Evolutionary conservation across 1,139 yeast genomes (phyloP).

Genomic region (Pichia norvegensis): DNA sequence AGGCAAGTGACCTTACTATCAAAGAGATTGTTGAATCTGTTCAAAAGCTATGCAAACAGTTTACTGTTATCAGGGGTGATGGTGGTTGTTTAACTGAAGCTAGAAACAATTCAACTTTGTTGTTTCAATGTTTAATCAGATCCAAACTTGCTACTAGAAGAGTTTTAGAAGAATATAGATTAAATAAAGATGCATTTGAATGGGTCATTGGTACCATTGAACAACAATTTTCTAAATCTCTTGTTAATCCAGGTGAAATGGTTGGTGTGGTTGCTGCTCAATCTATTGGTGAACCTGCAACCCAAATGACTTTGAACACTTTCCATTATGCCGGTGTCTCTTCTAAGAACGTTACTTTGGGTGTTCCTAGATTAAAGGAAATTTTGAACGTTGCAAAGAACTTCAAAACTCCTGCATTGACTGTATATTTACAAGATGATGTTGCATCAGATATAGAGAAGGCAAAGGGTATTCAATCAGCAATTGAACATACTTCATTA

Average conservation of each 20-base stretch:
- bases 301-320: conserved; percentile 98
- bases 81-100: conserved; percentile 72
- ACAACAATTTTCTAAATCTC: conserved; percentile 83
- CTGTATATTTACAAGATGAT: conserved; percentile 77
- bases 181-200: conserved; percentile 80
- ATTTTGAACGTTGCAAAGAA: conserved; percentile 97
- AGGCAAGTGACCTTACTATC: conserved; percentile 83
- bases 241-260: conserved; percentile 99
- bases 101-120: conserved; percentile 81
- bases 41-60: conserved; percentile 54
- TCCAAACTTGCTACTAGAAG: conserved; percentile 89
- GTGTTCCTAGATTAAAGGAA: conserved; percentile 99
- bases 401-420: conserved; percentile 96
- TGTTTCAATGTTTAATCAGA: conserved; percentile 87
- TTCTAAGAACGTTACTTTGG: conserved; percentile 95
- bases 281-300: conserved; percentile 99
- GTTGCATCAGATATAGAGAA: conserved; percentile 82
- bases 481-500: conserved; percentile 92
- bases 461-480: conserved; percentile 93
- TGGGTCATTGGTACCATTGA: conserved; percentile 96
- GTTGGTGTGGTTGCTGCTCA: conserved; percentile 99
- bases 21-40: conserved; percentile 74
- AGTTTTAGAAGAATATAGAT: conserved; percentile 81
- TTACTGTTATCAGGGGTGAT: conserved; percentile 76
- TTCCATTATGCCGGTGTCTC: conserved; percentile 99